Base-by-base conservation (phyloP, 345 rosid genomes). In the Camelina neglecta region DNA sequence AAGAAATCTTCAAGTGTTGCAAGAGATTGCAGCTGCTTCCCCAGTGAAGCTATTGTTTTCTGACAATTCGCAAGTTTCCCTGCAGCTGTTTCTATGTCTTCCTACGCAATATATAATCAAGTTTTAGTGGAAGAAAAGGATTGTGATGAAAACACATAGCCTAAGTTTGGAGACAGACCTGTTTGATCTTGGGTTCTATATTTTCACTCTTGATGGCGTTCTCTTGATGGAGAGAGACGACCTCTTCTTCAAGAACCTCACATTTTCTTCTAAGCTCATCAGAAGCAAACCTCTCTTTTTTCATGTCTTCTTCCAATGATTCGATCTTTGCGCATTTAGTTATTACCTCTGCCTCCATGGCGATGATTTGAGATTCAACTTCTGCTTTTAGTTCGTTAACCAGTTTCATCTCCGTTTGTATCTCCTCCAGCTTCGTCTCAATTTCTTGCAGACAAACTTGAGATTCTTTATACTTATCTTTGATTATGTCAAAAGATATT, bases 1-100 rank as follows among this genome's bases (percentile, higher is more conserved):
- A 94, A 84, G 85, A 94, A 94, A 79, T 94, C 98, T 80, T 94
- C 97, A 15, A 92, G 84, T 16, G 97, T 92, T 71, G 97, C 98
- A 56, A 94, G 90, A 73, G 98, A 94, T 50, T 90, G 89, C 47
- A 94, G 79, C 74, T 92, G 98, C 74, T 86, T 83, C 55, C 95
- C 92, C 9, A 94, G 81, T 38, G 98, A 92, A 48, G 89, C 89
- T 76, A 94, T 94, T 44, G 98, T 94, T 75, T 88, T 89, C 85
- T 92, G 98, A 84, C 98, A 94, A 42, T 89, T 97, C 0, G 93
- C 90, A 16, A 92, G 93, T 68, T 86, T 90, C 74, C 93, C 97
- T 3, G 97, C 87, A 21, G 97, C 98, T 45, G 82, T 81, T 29
- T 74, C 86, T 59, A 94, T 65, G 78, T 92, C 95, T 86, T 94